Evolutionary conservation across 2,329 filamentous ascomycete genomes (phyloP), one percentile per base, ranked within the genome.

Genomic region (Stemphylium beticola): DNA sequence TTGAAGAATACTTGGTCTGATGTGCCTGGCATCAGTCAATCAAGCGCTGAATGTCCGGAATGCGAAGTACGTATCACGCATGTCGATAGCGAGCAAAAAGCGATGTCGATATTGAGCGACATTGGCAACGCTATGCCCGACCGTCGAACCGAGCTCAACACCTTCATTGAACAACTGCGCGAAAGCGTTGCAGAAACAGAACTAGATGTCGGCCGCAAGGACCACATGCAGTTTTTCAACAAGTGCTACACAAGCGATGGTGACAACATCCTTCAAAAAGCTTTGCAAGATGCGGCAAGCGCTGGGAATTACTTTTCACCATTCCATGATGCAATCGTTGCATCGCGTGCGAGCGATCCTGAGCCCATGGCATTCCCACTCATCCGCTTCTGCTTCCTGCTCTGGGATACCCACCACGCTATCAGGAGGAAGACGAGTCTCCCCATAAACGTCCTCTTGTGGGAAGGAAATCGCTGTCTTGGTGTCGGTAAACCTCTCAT

Each of bases 191-290:
- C 41, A 15, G 20, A 42, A 4, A 38, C 33, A 9, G 41, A 44
- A 26, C 33, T 34, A 11, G 33, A 44, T 17, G 17, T 51, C 12
- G 33, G 33, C 4, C 39, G 20, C 12, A 15, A 51, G 4, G 37
- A 51, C 48, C 31, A 11, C 14, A 37, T 51, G 24, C 48, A 45
- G 15, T 45, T 51, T 20, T 51, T 51, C 17, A 38, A 31, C 9
- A 43, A 33, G 45, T 45, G 48, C 48, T 51, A 51, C 14, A 45
- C 33, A 14, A 51, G 34, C 41, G 48, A 51, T 17, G 48, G 41
- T 12, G 34, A 51, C 11, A 33, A 51, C 17, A 51, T 51, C 17
- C 33, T 51, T 3, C 40, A 45, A 18, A 51, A 45, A 20, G 34
- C 48, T 12, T 26, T 51, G 15, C 48, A 51, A 15, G 40, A 44